phyloP scores from a whole-genome alignment of 1,284 basidiomycete genomes.

The Rhodotorula sp. region DNA sequence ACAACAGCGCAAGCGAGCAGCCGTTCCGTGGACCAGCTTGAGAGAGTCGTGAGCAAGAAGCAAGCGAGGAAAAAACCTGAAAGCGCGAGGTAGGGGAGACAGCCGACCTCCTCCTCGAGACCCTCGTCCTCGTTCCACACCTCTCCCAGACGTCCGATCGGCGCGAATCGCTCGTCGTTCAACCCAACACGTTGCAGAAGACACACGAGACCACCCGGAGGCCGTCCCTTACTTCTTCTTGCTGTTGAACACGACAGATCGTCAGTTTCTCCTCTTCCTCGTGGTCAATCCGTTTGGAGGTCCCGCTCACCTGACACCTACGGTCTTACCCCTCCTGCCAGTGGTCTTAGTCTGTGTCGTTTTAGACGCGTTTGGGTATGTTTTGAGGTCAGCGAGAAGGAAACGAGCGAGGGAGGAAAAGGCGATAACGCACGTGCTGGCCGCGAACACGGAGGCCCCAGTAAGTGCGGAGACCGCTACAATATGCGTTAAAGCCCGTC shows the following conservation, averaged over 20 bases:
- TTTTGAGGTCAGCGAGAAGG: no score
- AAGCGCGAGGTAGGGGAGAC: no score
- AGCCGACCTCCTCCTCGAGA: no score
- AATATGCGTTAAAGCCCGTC: background rate
- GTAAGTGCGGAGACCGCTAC: conserved; percentile 58
- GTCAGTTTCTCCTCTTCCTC: no score
- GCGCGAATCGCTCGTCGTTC: background rate
- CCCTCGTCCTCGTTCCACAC: background rate
- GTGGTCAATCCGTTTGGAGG: background rate
- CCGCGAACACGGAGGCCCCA: conserved; percentile 59
- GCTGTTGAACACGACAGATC: conserved; percentile 1
- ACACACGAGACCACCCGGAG: background rate
- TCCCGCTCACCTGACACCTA: conserved; percentile 63
- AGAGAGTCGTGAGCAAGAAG: no score
- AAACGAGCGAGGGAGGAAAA: background rate
- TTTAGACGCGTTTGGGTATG: background rate
- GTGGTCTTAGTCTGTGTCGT: conserved; percentile 79
- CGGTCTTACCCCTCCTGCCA: conserved; percentile 69
- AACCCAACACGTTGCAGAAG: background rate
- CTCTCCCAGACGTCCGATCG: no score
- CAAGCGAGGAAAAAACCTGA: no score
- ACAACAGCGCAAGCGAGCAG: no score
- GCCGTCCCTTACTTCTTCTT: conserved; percentile 25
- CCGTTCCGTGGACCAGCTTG: no score
- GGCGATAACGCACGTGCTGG: conserved; percentile 62